A percentile compares a stretch with the other conserved stretches of the same genome.
phyloP scores from a whole-genome alignment of 225 moss, liverwort and hornwort genomes.

The Pseudisothecium myosuroides region DNA sequence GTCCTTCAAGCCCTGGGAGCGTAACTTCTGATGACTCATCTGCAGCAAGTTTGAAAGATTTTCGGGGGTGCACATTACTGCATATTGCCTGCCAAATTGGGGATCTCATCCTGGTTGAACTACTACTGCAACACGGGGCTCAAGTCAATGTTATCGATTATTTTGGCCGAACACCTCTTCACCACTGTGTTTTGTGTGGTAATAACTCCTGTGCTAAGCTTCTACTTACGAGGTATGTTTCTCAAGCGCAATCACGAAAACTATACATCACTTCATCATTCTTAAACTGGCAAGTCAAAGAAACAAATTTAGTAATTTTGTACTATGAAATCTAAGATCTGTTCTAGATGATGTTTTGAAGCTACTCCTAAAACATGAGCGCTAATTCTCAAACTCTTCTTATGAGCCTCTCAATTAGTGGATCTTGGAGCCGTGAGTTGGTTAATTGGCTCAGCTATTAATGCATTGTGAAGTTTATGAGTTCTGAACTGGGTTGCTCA shows the following conservation, averaged over 20 bases:
- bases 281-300: background rate
- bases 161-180: constrained; percentile 76
- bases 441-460: background rate
- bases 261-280: background rate
- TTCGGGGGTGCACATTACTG: constrained; percentile 72
- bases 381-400: background rate
- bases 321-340: background rate
- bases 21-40: constrained; percentile 15
- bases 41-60: constrained; percentile 34
- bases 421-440: background rate
- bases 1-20: constrained; percentile 43
- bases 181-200: constrained; percentile 59
- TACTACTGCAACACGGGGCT: constrained; percentile 86
- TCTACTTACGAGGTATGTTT: constrained; percentile 56
- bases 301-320: background rate
- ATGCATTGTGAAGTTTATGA: background rate
- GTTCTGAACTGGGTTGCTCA: background rate
- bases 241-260: background rate
- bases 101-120: constrained; percentile 66
- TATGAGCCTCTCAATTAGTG: background rate
- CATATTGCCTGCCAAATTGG: constrained; percentile 84
- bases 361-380: background rate
- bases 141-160: constrained; percentile 55
- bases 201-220: constrained; percentile 81
- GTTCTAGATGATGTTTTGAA: background rate